These are phyloP conservation scores for Pichia paraexigua DNA, from an alignment of 805 yeast species.

Conservation along the genomic window DNA sequence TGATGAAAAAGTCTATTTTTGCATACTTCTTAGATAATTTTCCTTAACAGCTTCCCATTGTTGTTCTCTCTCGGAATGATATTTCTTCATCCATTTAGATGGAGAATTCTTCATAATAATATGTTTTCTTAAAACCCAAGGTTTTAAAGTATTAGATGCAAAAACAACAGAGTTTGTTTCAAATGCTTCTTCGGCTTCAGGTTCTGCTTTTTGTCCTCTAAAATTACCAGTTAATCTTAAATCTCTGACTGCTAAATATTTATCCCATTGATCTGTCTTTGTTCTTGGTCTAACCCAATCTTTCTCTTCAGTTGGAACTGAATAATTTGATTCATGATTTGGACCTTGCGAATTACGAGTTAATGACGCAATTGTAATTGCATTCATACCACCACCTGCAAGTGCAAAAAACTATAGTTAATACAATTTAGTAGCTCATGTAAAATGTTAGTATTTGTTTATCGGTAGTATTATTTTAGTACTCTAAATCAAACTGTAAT, in stretches of 20 bases:
- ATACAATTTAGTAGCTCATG: background rate
- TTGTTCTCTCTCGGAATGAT: constrained; percentile 25
- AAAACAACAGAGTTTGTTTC: constrained; percentile 52
- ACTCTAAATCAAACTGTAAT: too few relatives aligned
- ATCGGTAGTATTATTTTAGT: too few relatives aligned
- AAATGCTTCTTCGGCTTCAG: constrained; percentile 71
- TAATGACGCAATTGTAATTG: constrained; percentile 23
- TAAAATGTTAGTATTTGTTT: constrained; percentile 1
- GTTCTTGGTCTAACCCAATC: constrained; percentile 47
- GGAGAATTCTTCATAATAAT: constrained; percentile 34
- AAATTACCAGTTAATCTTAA: constrained; percentile 64
- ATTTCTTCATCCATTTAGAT: constrained; percentile 30
- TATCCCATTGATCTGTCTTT: constrained; percentile 48
- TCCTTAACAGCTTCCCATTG: constrained; percentile 30
- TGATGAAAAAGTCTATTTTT: constrained; percentile 14
- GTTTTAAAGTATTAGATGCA: constrained; percentile 26
- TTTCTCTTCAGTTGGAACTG: constrained; percentile 36
- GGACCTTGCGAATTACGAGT: constrained; percentile 30
- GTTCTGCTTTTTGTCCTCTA: constrained; percentile 59
- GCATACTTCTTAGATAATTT: constrained; percentile 30
- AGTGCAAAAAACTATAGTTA: constrained; percentile 35
- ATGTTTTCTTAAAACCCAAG: constrained; percentile 33
- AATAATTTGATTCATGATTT: constrained; percentile 29
- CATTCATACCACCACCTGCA: constrained; percentile 45
- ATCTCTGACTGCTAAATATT: constrained; percentile 61